phyloP scores from a whole-genome alignment of 768 basidiomycete species.

The Gautieria morchelliformis region DNA sequence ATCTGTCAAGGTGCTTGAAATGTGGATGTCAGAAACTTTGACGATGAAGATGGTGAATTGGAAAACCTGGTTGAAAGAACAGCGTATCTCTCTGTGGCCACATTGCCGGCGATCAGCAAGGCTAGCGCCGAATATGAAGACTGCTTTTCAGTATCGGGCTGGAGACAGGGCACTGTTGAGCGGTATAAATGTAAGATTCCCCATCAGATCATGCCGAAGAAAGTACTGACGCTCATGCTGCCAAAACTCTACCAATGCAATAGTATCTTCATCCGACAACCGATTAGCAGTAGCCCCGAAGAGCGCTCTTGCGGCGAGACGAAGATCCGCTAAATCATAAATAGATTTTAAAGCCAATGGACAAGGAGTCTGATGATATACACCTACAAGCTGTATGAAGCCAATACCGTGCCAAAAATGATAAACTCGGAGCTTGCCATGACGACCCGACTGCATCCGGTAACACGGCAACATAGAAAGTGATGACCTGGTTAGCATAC shows the following conservation, averaged over 20 bases:
- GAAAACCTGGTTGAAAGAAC: constrained; percentile 56
- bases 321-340: constrained; percentile 48
- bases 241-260: constrained; percentile 49
- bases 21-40: constrained; percentile 1
- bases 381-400: constrained; percentile 60
- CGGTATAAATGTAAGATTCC: neutral
- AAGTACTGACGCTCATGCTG: constrained; percentile 46
- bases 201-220: neutral
- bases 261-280: constrained; percentile 59
- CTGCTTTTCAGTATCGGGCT: constrained; percentile 51
- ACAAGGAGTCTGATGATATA: neutral
- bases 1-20: constrained; percentile 62
- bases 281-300: constrained; percentile 68
- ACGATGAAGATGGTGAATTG: too few relatives aligned
- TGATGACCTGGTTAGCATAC: constrained; percentile 60
- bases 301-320: constrained; percentile 64
- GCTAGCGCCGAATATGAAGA: constrained; percentile 53
- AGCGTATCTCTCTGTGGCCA: constrained; percentile 73
- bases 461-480: constrained; percentile 74
- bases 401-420: constrained; percentile 67
- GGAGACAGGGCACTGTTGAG: constrained; percentile 48
- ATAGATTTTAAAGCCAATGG: constrained; percentile 1
- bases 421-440: constrained; percentile 62
- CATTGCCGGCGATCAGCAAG: constrained; percentile 71
- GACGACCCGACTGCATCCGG: constrained; percentile 45